Conservation (phyloP, 1,139 yeast species). For the Suhomyces bolitotheri region DNA sequence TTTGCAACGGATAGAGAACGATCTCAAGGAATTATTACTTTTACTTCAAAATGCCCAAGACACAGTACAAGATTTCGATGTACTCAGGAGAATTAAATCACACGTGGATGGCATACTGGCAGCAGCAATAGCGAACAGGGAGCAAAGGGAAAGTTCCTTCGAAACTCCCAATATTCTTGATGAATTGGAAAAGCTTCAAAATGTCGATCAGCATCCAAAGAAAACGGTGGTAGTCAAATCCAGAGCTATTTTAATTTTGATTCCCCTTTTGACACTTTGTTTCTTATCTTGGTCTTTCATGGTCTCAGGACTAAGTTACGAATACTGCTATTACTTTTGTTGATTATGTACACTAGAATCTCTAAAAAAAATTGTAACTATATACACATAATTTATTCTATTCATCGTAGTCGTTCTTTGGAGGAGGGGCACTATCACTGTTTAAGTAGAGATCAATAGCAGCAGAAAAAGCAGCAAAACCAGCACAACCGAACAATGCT, state of each 20-base stretch:
- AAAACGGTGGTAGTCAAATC: too few relatives aligned
- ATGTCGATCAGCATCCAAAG: too few relatives aligned
- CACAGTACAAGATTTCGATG: conserved; percentile 1
- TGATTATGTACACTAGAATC: conserved; percentile 17
- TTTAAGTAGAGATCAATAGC: conserved; percentile 91
- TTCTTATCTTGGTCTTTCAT: conserved; percentile 24
- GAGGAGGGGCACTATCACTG: conserved; percentile 84
- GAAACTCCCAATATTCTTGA: conserved; percentile 7
- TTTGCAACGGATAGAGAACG: conserved; percentile 1
- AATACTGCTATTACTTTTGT: conserved; percentile 42
- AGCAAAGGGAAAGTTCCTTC: not conserved
- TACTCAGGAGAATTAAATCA: conserved; percentile 11
- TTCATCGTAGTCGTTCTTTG: conserved; percentile 85
- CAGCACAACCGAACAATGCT: conserved; percentile 90
- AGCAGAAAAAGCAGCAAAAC: conserved; percentile 94
- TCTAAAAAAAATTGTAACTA: conserved; percentile 12
- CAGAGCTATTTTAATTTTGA: too few relatives aligned
- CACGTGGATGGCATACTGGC: conserved; percentile 10
- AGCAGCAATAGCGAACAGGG: conserved; percentile 2
- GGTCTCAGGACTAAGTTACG: conserved; percentile 34
- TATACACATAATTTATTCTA: conserved; percentile 46
- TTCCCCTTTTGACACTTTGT: conserved; percentile 9
- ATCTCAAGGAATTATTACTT: conserved; percentile 2
- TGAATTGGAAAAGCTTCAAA: conserved; percentile 13
- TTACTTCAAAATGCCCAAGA: conserved; percentile 2